phyloP scores from a whole-genome alignment of 805 yeast genomes.

The Blastobotrys peoriensis region DNA sequence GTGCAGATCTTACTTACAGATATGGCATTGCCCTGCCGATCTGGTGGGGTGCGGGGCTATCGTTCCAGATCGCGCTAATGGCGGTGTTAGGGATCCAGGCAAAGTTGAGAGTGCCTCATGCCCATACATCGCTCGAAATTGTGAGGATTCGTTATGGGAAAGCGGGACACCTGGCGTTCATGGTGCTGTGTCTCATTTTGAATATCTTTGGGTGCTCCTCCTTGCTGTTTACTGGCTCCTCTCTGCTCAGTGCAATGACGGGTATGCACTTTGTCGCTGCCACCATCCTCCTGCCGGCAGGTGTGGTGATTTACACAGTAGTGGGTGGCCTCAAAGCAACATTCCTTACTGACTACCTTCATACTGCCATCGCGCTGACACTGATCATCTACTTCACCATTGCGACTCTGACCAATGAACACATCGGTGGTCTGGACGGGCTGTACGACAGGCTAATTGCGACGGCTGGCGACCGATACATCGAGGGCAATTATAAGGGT shows the following conservation, averaged over 20 bases:
- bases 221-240: conserved; percentile 41
- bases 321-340: conserved; percentile 50
- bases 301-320: conserved; percentile 44
- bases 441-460: conserved; percentile 35
- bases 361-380: conserved; percentile 35
- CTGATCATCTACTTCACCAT: conserved; percentile 25
- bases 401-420: conserved; percentile 32
- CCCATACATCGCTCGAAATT: conserved; percentile 76
- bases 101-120: conserved; percentile 71
- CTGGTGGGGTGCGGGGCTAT: conserved; percentile 74
- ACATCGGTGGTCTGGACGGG: conserved; percentile 41
- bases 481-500: conserved; percentile 14
- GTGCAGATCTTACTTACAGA: conserved; percentile 37
- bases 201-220: conserved; percentile 31
- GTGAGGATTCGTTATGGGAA: conserved; percentile 63
- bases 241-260: conserved; percentile 36
- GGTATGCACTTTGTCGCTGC: conserved; percentile 46
- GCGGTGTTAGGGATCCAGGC: conserved; percentile 72
- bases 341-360: conserved; percentile 47
- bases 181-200: conserved; percentile 12
- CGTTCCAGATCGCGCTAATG: conserved; percentile 68
- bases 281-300: conserved; percentile 41
- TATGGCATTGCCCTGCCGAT: conserved; percentile 53
- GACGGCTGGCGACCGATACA: conserved; percentile 4
- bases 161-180: conserved; percentile 41